Evolutionary conservation across 139 green algal genomes (phyloP).

Genomic region (Picochlorum costavermella): DNA sequence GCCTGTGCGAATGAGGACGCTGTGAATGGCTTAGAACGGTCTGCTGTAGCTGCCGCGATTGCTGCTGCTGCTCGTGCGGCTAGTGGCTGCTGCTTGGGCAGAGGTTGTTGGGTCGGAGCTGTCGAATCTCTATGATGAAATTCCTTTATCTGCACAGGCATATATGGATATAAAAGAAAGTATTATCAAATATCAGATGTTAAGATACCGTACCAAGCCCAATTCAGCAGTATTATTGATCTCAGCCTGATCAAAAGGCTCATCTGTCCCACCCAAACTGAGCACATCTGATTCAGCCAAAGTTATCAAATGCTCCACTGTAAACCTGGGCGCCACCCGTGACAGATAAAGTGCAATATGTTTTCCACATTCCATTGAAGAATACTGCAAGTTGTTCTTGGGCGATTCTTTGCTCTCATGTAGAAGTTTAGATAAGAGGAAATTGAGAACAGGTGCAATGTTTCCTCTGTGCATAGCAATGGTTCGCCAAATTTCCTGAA

Average conservation of each 20-base stretch:
- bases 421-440: constrained; percentile 49
- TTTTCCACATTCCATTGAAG: constrained; percentile 46
- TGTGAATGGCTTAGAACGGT: constrained; percentile 13
- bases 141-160: constrained; percentile 26
- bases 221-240: background rate
- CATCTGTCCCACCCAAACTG: background rate
- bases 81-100: constrained; percentile 14
- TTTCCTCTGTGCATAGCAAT: constrained; percentile 68
- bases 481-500: constrained; percentile 75
- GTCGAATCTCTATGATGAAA: constrained; percentile 18
- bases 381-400: background rate
- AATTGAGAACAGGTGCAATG: constrained; percentile 79
- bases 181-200: background rate
- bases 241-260: background rate
- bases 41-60: background rate
- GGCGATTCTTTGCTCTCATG: constrained; percentile 38
- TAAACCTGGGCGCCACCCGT: constrained; percentile 60
- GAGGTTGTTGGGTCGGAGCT: constrained; percentile 7
- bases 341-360: constrained; percentile 78
- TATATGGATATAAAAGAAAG: background rate
- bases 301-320: constrained; percentile 73
- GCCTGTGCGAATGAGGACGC: constrained; percentile 7
- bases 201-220: background rate
- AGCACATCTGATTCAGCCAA: background rate
- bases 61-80: constrained; percentile 3